Conservation (phyloP, 805 yeast species). For the Sugiyamaella boreocaroliniensis region DNA sequence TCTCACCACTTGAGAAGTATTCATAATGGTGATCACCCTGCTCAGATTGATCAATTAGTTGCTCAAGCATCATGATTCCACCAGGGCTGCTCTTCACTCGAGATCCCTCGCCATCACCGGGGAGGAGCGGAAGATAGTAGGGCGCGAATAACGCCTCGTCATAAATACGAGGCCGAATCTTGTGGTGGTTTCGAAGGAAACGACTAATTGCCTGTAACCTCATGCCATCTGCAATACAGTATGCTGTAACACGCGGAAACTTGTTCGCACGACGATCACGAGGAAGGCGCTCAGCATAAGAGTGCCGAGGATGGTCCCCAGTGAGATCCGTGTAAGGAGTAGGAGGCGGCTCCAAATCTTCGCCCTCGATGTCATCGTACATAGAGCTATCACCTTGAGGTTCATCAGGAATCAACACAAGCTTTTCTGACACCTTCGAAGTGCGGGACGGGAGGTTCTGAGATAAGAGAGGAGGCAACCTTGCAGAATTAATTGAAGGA, state of each 20-base stretch:
- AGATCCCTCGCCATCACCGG: slow-evolving; percentile 50
- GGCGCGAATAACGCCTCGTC: slow-evolving; percentile 94
- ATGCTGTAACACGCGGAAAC: slow-evolving; percentile 83
- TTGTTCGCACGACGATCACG: slow-evolving; percentile 52
- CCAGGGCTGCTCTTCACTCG: slow-evolving; percentile 32
- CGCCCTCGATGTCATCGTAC: slow-evolving; percentile 21
- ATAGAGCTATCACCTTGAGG: slow-evolving; percentile 12
- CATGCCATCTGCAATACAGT: slow-evolving; percentile 79
- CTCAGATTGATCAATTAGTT: slow-evolving; percentile 70
- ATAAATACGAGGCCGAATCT: slow-evolving; percentile 77
- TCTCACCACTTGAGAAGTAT: slow-evolving; percentile 72
- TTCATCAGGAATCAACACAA: slow-evolving; percentile 72
- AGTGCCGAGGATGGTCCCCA: slow-evolving; percentile 4
- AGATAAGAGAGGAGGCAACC: slow-evolving; percentile 14
- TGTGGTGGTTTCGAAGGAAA: slow-evolving; percentile 64
- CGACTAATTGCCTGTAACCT: slow-evolving; percentile 54
- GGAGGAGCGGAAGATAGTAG: slow-evolving; percentile 75
- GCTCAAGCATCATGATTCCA: slow-evolving; percentile 55
- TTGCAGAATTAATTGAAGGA: not conserved
- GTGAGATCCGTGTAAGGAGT: slow-evolving; percentile 5
- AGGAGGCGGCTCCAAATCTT: slow-evolving; percentile 24
- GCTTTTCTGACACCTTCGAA: slow-evolving; percentile 76
- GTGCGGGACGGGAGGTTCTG: slow-evolving; percentile 45
- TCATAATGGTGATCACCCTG: slow-evolving; percentile 89
- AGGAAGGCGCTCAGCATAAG: slow-evolving; percentile 33